These are phyloP conservation scores for Anthracocystis walkeri DNA, from an alignment of 1,284 basidiomycete species.

Conservation along the genomic window DNA sequence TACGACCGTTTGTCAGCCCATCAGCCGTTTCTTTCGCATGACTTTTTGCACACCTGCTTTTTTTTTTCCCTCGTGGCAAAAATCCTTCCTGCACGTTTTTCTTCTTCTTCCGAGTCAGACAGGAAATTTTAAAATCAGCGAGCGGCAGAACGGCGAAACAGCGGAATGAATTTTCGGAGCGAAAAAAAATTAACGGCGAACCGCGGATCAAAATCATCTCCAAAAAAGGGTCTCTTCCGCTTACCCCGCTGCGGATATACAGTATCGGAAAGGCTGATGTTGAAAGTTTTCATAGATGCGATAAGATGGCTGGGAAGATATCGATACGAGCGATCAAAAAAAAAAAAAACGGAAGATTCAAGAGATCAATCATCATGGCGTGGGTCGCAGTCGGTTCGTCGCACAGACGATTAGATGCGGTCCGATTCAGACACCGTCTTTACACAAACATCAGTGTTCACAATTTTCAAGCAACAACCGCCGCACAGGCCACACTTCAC, in stretches of 20 bases:
- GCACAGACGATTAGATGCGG: no score
- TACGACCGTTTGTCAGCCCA: no score
- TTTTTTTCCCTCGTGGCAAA: background rate
- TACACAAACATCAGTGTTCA: no score
- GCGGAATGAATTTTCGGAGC: background rate
- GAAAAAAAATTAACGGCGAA: background rate
- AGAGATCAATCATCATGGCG: no score
- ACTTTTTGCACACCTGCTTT: no score
- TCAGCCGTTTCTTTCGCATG: background rate
- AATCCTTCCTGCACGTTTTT: conserved; percentile 1
- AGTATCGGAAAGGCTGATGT: background rate
- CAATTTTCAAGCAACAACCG: no score
- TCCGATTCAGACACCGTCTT: no score
- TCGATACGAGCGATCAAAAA: no score
- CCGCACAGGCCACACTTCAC: no score
- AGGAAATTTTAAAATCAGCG: conserved; percentile 12
- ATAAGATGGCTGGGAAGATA: no score
- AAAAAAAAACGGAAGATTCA: no score
- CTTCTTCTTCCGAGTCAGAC: conserved; percentile 25
- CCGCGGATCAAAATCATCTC: background rate
- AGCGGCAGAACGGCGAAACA: conserved; percentile 1
- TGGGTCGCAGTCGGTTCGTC: no score
- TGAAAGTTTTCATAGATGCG: background rate
- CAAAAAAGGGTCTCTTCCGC: background rate
- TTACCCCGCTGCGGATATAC: background rate